phyloP scores from a whole-genome alignment of 106 monocot species.

The Platanthera guangdongensis region DNA sequence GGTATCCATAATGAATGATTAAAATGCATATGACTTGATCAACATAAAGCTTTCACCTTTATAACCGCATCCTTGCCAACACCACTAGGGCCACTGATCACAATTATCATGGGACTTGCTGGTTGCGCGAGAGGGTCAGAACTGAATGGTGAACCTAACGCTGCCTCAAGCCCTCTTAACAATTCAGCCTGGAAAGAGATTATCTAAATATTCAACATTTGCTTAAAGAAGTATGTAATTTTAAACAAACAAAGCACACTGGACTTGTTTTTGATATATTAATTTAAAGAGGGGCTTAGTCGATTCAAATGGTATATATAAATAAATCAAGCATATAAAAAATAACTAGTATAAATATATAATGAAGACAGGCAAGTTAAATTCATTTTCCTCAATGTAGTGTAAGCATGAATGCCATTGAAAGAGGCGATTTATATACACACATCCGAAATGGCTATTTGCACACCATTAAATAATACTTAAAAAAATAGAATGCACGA shows the following conservation, averaged over 20 bases:
- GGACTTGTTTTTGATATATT: background rate
- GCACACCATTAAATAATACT: too few relatives aligned
- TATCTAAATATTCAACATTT: background rate
- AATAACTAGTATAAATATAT: too few relatives aligned
- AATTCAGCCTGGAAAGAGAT: slow-evolving; percentile 47
- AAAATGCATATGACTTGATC: background rate
- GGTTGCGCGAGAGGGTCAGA: slow-evolving; percentile 62
- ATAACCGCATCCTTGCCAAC: slow-evolving; percentile 98
- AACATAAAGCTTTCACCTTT: slow-evolving; percentile 40
- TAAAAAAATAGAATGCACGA: too few relatives aligned
- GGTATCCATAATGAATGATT: background rate
- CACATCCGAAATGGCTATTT: too few relatives aligned
- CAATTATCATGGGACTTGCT: slow-evolving; percentile 70
- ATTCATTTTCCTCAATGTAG: background rate
- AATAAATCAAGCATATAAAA: too few relatives aligned
- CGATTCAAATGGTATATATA: background rate
- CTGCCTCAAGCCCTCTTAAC: slow-evolving; percentile 65
- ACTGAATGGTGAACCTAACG: slow-evolving; percentile 72
- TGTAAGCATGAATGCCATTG: background rate
- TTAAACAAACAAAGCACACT: background rate
- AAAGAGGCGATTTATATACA: background rate
- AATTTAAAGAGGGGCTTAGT: background rate
- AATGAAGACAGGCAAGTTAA: too few relatives aligned
- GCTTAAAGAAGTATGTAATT: background rate
- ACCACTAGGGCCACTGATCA: slow-evolving; percentile 96